A percentile compares a stretch with the other conserved stretches of the same genome.
Conservation (phyloP, 768 basidiomycete species). For the Trametopsis cervina region DNA sequence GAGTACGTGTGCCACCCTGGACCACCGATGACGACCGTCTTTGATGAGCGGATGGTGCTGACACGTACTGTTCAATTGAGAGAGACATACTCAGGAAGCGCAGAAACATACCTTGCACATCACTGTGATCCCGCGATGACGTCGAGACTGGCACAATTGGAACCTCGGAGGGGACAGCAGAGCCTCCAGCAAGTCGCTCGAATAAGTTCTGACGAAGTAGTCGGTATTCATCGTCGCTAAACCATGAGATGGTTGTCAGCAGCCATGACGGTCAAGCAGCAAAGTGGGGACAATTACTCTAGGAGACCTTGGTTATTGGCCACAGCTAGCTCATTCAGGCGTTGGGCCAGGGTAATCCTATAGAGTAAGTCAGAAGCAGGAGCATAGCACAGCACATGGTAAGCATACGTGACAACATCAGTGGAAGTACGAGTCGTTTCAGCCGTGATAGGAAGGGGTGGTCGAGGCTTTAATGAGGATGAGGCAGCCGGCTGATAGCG, state of each 20-base stretch:
- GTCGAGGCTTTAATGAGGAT: conserved; percentile 13
- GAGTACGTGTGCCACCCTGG: conserved; percentile 18
- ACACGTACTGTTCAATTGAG: not conserved
- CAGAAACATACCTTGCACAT: not conserved
- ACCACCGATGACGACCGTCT: conserved; percentile 19
- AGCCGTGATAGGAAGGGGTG: conserved; percentile 9
- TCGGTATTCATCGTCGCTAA: conserved; percentile 84
- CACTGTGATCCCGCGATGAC: conserved; percentile 3
- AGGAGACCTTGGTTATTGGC: conserved; percentile 79
- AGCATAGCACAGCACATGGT: conserved; percentile 16
- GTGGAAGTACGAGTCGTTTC: conserved; percentile 20
- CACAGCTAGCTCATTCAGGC: conserved; percentile 71
- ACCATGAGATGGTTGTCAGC: not conserved
- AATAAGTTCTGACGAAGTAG: conserved; percentile 79
- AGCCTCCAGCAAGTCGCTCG: conserved; percentile 61
- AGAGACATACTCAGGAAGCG: conserved; percentile 2
- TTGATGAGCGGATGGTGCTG: conserved; percentile 9
- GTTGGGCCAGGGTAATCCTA: conserved; percentile 72
- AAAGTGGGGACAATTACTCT: conserved; percentile 40
- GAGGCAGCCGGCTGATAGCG: conserved; percentile 13
- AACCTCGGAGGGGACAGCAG: conserved; percentile 52
- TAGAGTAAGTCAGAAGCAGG: conserved; percentile 14
- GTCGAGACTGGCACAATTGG: conserved; percentile 51
- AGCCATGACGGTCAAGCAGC: not conserved
- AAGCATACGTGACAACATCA: conserved; percentile 28